Evolutionary conservation across 2,329 filamentous ascomycete species (phyloP), one percentile per base, ranked within the genome.

Genomic region (Trichoderma pleuroti): DNA sequence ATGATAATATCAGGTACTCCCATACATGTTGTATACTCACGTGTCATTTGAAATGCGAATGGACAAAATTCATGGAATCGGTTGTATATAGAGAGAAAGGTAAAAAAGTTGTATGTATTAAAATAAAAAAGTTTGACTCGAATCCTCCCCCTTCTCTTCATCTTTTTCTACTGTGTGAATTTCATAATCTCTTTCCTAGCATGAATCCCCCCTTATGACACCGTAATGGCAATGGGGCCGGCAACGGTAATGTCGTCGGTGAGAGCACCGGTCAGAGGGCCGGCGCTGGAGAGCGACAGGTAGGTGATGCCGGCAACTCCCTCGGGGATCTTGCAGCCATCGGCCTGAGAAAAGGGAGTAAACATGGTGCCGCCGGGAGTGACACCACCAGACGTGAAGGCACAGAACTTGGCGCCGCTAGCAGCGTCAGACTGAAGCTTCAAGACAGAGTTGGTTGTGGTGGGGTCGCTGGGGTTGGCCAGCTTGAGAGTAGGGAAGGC

Each of bases 231-330:
- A 82, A 89, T 85, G 61, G 88, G 87, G 1, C 90, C 91, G 74
- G 91, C 90, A 74, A 92, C 82, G 61, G 89, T 88, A 74, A 90
- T 89, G 68, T 86, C 86, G 79, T 92, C 89, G 3, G 85, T 86
- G 72, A 91, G 77, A 46, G 83, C 79, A 42, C 86, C 87, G 26
- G 80, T 81, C 34, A 84, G 76, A 21, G 87, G 87, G 2, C 81
- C 83, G 34, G 78, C 77, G 75, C 78, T 91, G 69, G 90, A 87
- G 74, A 93, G 84, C 76, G 89, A 88, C 76, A 93, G 85, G 80
- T 92, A 93, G 63, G 88, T 87, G 73, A 92, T 83, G 60, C 91
- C 91, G 10, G 84, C 83, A 56, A 92, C 80, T 76, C 85, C 85
- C 76, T 87, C 84, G 16, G 91, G 91, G 30, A 92, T 85, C 59